phyloP scores from a whole-genome alignment of 2,329 filamentous ascomycete genomes.

The Nemania abortiva region DNA sequence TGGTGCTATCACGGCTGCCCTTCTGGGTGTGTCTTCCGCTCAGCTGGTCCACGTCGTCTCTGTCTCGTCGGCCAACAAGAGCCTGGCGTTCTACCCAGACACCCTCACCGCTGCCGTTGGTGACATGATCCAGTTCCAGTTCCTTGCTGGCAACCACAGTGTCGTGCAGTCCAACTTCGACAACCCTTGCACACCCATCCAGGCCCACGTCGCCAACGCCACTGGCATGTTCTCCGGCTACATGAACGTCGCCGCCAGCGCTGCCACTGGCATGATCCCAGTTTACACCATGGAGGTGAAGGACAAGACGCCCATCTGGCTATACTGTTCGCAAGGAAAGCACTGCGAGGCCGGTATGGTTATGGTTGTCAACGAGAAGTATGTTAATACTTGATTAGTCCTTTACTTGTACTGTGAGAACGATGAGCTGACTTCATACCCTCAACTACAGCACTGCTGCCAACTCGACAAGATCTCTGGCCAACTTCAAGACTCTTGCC shows the following conservation, averaged over 20 bases:
- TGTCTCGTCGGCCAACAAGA: constrained; percentile 68
- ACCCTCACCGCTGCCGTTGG: constrained; percentile 73
- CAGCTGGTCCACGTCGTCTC: constrained; percentile 71
- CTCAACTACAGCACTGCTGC: constrained; percentile 56
- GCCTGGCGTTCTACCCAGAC: constrained; percentile 73
- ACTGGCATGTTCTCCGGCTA: constrained; percentile 75
- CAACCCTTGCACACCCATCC: constrained; percentile 74
- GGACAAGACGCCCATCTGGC: constrained; percentile 78
- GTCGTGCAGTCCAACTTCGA: constrained; percentile 83
- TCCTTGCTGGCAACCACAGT: constrained; percentile 78
- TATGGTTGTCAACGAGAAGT: constrained; percentile 82
- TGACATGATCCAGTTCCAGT: constrained; percentile 75
- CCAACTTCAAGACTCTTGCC: constrained; percentile 60
- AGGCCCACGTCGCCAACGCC: constrained; percentile 60
- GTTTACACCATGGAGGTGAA: constrained; percentile 79
- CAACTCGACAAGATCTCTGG: constrained; percentile 66
- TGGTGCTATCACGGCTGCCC: constrained; percentile 58
- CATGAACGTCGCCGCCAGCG: constrained; percentile 69
- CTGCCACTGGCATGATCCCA: constrained; percentile 64
- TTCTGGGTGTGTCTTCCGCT: constrained; percentile 58
- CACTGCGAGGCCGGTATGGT: constrained; percentile 83
- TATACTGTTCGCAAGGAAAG: constrained; percentile 79
- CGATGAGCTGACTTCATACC: constrained; percentile 8
- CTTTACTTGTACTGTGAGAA: constrained; percentile 29
- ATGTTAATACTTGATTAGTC: constrained; percentile 52